phyloP scores from a whole-genome alignment of 805 yeast species.

The Ogataea dorogensis region DNA sequence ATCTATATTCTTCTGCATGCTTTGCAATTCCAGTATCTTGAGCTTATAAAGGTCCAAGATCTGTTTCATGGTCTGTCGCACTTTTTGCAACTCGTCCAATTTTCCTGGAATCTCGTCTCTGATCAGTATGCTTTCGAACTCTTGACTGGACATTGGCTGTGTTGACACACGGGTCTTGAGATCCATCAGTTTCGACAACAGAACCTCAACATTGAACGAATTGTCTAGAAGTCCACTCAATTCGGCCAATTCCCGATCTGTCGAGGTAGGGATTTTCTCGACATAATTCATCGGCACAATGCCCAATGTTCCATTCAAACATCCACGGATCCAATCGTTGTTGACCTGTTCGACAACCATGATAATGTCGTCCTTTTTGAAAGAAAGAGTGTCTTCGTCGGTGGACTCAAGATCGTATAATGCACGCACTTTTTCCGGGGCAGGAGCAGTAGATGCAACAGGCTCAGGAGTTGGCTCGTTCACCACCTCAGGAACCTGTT shows the following conservation, averaged over 20 bases:
- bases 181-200: slow-evolving; percentile 53
- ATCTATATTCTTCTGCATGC: slow-evolving; percentile 66
- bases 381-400: slow-evolving; percentile 86
- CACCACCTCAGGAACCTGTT: no score
- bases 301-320: slow-evolving; percentile 76
- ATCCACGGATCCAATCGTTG: slow-evolving; percentile 95
- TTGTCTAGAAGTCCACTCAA: slow-evolving; percentile 50
- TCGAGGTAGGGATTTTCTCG: slow-evolving; percentile 66
- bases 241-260: slow-evolving; percentile 54
- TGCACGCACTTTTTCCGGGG: slow-evolving; percentile 60
- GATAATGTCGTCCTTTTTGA: slow-evolving; percentile 83
- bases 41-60: slow-evolving; percentile 75
- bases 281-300: slow-evolving; percentile 93
- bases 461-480: slow-evolving; percentile 1
- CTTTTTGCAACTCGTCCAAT: slow-evolving; percentile 68
- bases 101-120: slow-evolving; percentile 69
- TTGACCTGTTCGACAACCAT: slow-evolving; percentile 84
- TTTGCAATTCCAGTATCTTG: slow-evolving; percentile 73
- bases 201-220: slow-evolving; percentile 64
- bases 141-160: slow-evolving; percentile 35
- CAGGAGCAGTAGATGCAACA: slow-evolving; percentile 4
- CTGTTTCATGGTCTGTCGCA: slow-evolving; percentile 72
- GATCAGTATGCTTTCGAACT: slow-evolving; percentile 35
- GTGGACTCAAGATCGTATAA: slow-evolving; percentile 74
- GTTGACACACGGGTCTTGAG: slow-evolving; percentile 35